These are phyloP conservation scores for Ophiostoma sp. DNA, from an alignment of 2,329 filamentous ascomycete genomes.

Conservation along the genomic window DNA sequence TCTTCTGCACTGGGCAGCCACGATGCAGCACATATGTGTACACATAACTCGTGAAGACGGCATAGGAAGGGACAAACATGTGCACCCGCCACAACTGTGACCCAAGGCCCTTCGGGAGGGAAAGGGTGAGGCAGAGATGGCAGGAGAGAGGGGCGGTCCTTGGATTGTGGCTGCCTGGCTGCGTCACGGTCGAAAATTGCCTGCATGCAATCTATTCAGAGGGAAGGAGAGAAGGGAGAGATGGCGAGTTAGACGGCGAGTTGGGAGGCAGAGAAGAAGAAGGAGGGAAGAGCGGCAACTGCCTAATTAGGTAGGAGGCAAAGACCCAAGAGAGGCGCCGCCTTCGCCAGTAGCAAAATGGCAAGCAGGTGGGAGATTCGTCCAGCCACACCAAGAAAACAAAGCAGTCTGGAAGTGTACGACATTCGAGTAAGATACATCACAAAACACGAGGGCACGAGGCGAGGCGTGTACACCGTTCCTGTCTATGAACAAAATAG, in stretches of 20 bases:
- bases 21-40: not conserved
- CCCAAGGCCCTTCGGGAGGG: not conserved
- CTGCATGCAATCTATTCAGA: not conserved
- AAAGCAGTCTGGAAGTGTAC: too few species aligned
- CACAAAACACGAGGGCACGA: not conserved
- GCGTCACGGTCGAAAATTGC: not conserved
- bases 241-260: not conserved
- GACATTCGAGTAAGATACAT: not conserved
- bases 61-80: not conserved
- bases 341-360: not conserved
- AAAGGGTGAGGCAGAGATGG: not conserved
- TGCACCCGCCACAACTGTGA: not conserved
- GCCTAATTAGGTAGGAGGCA: slow-evolving; percentile 23
- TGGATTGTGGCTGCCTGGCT: slow-evolving; percentile 14
- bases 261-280: not conserved
- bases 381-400: slow-evolving; percentile 6
- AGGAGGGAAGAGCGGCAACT: not conserved
- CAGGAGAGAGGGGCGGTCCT: not conserved
- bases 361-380: not conserved
- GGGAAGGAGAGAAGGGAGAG: not conserved
- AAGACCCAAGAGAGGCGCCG: not conserved
- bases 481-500: not conserved
- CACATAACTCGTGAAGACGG: too few species aligned
- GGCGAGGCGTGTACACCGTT: too few species aligned
- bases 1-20: not conserved